Percentiles rank a stretch among this genome's conserved stretches.
phyloP scores from a whole-genome alignment of 1,284 basidiomycete genomes.

The Marasmius oreades region DNA sequence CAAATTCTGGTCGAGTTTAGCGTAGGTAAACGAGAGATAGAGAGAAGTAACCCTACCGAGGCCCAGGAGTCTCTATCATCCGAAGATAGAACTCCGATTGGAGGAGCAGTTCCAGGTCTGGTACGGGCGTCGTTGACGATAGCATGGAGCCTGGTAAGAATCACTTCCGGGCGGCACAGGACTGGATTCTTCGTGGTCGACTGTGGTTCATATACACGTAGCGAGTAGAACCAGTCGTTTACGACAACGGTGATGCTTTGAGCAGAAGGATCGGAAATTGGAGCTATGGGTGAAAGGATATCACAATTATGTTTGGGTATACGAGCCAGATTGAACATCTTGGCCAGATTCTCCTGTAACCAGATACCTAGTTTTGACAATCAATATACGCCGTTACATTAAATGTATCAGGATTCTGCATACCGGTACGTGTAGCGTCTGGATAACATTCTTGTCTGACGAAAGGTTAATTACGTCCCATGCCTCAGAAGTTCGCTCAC shows the following conservation, averaged over 20 bases:
- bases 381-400: background rate
- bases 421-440: slow-evolving; percentile 56
- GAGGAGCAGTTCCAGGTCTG: slow-evolving; percentile 1
- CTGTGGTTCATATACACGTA: slow-evolving; percentile 59
- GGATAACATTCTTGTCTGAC: slow-evolving; percentile 52
- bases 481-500: slow-evolving; percentile 34
- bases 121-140: slow-evolving; percentile 65
- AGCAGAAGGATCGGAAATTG: slow-evolving; percentile 44
- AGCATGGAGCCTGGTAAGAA: slow-evolving; percentile 66
- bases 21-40: slow-evolving; percentile 8
- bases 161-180: slow-evolving; percentile 42
- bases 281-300: slow-evolving; percentile 48
- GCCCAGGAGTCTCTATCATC: slow-evolving; percentile 87
- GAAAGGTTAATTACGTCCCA: slow-evolving; percentile 7
- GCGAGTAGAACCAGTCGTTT: slow-evolving; percentile 80
- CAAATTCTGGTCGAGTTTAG: slow-evolving; percentile 53
- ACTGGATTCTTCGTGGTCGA: slow-evolving; percentile 22
- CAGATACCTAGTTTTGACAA: slow-evolving; percentile 50
- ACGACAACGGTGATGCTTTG: slow-evolving; percentile 70
- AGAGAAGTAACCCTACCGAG: slow-evolving; percentile 43
- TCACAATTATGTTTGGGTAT: slow-evolving; percentile 70
- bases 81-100: slow-evolving; percentile 72
- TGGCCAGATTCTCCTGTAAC: slow-evolving; percentile 54
- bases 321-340: slow-evolving; percentile 76
- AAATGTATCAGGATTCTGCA: background rate